A percentile compares a stretch with the other conserved stretches of the same genome.
Evolutionary conservation across 1,284 basidiomycete species (phyloP).

Genomic region (Singerocomus rubriflavus): DNA sequence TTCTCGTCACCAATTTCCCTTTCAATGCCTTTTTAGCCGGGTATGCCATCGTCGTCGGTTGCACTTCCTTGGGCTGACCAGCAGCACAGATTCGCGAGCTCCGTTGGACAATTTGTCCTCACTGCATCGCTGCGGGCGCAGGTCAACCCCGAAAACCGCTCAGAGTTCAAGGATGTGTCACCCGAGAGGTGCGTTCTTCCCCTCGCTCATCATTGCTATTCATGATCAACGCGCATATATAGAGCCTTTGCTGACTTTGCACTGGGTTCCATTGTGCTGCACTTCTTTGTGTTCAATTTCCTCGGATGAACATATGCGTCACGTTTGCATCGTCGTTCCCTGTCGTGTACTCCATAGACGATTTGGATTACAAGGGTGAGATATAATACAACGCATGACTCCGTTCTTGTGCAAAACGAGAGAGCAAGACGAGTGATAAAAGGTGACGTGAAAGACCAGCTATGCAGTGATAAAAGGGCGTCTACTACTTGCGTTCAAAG

Average conservation of each 20-base stretch:
- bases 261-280: constrained; percentile 89
- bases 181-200: constrained; percentile 75
- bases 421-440: not conserved
- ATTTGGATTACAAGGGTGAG: not conserved
- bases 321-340: not conserved
- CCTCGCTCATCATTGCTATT: not conserved
- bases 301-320: constrained; percentile 51
- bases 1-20: constrained; percentile 90
- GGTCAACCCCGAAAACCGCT: constrained; percentile 81
- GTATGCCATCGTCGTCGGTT: constrained; percentile 48
- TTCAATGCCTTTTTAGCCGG: constrained; percentile 97
- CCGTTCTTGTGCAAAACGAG: not conserved
- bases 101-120: constrained; percentile 96
- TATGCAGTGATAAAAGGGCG: not conserved
- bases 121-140: constrained; percentile 90
- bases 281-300: constrained; percentile 99
- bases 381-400: constrained; percentile 15
- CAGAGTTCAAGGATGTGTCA: constrained; percentile 87
- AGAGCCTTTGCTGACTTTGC: constrained; percentile 98
- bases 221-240: constrained; percentile 9
- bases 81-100: constrained; percentile 76
- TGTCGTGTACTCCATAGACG: not conserved
- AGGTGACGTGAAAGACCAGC: not conserved
- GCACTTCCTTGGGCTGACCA: not conserved
- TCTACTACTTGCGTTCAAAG: constrained; percentile 54